Conservation (phyloP, 148 eudicot genomes). For the Rheum nobile region DNA sequence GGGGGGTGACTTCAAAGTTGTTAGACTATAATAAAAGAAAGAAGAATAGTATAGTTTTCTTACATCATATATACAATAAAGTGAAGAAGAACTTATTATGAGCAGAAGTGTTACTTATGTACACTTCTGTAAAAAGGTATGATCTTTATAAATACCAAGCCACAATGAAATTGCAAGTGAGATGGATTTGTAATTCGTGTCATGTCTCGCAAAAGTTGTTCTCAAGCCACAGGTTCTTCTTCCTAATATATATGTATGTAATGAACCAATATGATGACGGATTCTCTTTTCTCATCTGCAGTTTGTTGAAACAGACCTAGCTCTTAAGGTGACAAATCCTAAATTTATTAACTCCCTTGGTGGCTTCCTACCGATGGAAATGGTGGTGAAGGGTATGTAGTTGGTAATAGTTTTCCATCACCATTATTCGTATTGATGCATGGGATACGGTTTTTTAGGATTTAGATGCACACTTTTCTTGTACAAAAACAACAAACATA, state of each 20-base stretch:
- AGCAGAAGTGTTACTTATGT: background rate
- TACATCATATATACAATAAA: background rate
- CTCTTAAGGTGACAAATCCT: slow-evolving; percentile 28
- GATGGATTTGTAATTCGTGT: background rate
- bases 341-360: slow-evolving; percentile 29
- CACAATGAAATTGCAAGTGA: background rate
- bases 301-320: slow-evolving; percentile 70
- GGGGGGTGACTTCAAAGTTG: background rate
- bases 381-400: slow-evolving; percentile 53
- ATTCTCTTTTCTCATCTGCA: slow-evolving; percentile 25
- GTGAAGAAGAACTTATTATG: background rate
- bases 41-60: background rate
- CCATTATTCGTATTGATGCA: background rate
- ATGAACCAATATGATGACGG: background rate
- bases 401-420: background rate
- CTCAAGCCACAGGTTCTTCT: background rate
- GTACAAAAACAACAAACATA: background rate
- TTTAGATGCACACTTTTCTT: background rate
- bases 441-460: background rate
- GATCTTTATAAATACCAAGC: background rate
- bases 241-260: background rate
- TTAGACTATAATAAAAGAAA: background rate
- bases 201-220: background rate
- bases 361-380: slow-evolving; percentile 72
- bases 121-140: background rate